Conservation (phyloP, 2,329 filamentous ascomycete species). For the Xylariaceae sp. region DNA sequence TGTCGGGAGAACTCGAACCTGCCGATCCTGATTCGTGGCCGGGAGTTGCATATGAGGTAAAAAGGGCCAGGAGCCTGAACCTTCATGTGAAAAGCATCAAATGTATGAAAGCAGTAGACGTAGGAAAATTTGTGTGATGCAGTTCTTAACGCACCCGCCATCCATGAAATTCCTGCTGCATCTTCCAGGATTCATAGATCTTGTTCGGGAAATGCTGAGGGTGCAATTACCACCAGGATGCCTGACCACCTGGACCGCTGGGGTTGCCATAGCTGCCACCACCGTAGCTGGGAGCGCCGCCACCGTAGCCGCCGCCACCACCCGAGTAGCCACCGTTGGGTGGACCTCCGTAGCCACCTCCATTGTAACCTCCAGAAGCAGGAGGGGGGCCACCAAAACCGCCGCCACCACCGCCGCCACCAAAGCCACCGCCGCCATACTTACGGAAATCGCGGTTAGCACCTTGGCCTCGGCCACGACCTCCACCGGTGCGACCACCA, state of each 20-base stretch:
- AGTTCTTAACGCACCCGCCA: conserved; percentile 21
- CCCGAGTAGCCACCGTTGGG: conserved; percentile 29
- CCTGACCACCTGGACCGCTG: conserved; percentile 60
- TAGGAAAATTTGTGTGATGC: conserved; percentile 22
- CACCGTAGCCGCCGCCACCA: conserved; percentile 39
- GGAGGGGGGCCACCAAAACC: conserved; percentile 41
- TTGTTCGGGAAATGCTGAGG: conserved; percentile 1
- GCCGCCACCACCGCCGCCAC: conserved; percentile 40
- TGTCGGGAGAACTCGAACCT: conserved; percentile 32
- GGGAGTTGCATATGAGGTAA: conserved; percentile 33
- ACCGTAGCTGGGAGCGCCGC: conserved; percentile 44
- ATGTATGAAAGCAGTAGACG: conserved; percentile 19
- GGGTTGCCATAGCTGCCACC: conserved; percentile 67
- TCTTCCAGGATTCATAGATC: not conserved
- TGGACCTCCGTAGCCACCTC: conserved; percentile 40
- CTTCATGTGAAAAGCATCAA: conserved; percentile 23
- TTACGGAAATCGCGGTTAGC: conserved; percentile 90
- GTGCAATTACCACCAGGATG: conserved; percentile 62
- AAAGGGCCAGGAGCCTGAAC: conserved; percentile 16
- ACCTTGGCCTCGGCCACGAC: conserved; percentile 67
- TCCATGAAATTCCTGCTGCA: not conserved
- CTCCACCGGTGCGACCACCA: conserved; percentile 61
- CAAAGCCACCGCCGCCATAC: conserved; percentile 55
- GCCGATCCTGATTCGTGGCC: conserved; percentile 32
- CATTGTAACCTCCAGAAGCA: conserved; percentile 44